A percentile compares a stretch with the other conserved stretches of the same genome.
Conservation (phyloP, 371 early-diverging fungal genomes). For the Scutellospora calospora region DNA sequence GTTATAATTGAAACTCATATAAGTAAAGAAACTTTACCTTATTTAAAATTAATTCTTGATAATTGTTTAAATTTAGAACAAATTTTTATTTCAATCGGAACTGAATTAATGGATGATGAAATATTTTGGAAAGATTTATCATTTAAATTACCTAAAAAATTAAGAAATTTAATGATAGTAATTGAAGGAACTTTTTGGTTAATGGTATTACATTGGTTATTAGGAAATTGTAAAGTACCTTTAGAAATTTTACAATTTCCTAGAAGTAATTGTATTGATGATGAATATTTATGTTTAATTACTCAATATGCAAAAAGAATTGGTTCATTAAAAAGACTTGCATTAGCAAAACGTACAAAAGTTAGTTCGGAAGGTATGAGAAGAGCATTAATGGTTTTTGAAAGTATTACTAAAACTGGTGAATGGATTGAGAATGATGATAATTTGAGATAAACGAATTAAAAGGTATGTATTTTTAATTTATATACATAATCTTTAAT, state of each 20-base stretch:
- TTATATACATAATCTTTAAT: too few relatives aligned
- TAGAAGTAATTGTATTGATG: conserved; percentile 22
- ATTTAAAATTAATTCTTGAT: neutral
- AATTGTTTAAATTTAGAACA: neutral
- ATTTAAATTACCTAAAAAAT: neutral
- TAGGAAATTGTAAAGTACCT: conserved; percentile 26
- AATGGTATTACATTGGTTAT: conserved; percentile 11
- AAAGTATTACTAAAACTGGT: conserved; percentile 6
- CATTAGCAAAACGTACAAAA: neutral
- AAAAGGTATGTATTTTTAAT: neutral
- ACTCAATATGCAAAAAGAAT: conserved; percentile 1
- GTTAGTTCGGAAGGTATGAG: conserved; percentile 5
- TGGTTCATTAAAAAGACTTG: conserved; percentile 18
- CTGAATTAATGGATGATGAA: conserved; percentile 31
- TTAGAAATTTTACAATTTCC: conserved; percentile 39
- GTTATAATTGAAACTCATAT: conserved; percentile 10
- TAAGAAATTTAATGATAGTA: conserved; percentile 13
- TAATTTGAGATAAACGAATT: neutral
- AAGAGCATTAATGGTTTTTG: conserved; percentile 16
- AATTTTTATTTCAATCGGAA: conserved; percentile 22
- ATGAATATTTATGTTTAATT: conserved; percentile 15
- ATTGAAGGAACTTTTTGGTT: conserved; percentile 25
- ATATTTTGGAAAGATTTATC: conserved; percentile 4
- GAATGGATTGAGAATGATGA: conserved; percentile 4
- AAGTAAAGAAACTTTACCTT: conserved; percentile 14